These are phyloP conservation scores for Paramecium pentaurelia DNA, from an alignment of 73 alveolate species.

Conservation along the genomic window DNA sequence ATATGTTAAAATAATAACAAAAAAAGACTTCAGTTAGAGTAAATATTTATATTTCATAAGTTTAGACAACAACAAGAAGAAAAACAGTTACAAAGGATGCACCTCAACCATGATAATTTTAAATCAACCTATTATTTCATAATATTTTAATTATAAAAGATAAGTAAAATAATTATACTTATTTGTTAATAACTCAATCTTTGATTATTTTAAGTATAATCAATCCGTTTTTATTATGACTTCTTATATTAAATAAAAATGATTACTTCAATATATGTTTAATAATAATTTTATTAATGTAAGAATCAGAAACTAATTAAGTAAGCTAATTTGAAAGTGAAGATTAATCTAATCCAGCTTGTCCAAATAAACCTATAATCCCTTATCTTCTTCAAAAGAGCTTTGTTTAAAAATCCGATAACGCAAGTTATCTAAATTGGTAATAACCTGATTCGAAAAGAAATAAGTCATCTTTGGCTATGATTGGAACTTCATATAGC, in stretches of 20 bases:
- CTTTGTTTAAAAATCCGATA: neutral
- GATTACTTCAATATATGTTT: neutral
- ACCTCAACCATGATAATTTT: neutral
- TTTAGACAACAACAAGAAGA: neutral
- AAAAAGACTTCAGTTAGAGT: neutral
- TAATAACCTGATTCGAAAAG: neutral
- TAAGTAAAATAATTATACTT: too few relatives aligned
- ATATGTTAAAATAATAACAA: neutral
- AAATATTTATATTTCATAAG: neutral
- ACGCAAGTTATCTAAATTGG: neutral
- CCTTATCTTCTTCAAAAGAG: neutral
- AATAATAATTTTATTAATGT: neutral
- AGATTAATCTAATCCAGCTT: neutral
- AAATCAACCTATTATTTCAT: neutral
- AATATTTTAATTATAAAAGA: neutral
- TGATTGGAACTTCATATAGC: neutral
- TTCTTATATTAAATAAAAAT: neutral
- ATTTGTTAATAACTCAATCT: too few relatives aligned
- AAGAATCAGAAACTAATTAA: neutral
- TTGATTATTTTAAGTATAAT: neutral
- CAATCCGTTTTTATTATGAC: neutral
- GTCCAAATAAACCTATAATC: neutral
- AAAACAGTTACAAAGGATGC: neutral
- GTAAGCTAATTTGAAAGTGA: slow-evolving; percentile 6
- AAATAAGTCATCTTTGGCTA: neutral